Base-by-base conservation (phyloP, 768 basidiomycete genomes). In the Mycena rebaudengoi region DNA sequence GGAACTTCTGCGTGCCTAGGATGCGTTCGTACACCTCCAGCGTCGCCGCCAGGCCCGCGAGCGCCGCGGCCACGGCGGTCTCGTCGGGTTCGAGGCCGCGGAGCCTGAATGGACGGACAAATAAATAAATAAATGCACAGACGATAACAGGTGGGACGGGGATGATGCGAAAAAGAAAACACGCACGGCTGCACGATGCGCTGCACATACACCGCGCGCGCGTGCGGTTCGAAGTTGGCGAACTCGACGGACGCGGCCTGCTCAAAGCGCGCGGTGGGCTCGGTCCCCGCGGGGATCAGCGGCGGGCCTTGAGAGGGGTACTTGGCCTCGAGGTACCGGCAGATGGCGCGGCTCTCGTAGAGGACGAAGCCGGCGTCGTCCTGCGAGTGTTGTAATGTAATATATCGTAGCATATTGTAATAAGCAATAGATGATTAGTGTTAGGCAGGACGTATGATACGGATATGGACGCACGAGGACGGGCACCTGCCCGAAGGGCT, bases 21-120 rank as follows among this genome's bases (percentile, higher is more conserved):
- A 90, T 85, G 18, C 62, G 68, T 8, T 89, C 82, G 66, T 88
- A 89, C 7, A 69, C 83, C 16, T 84, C 80, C 3, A 89, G 77
- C 41, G 78, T 83, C 7, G 62, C 66, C 0, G 73, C 73, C 16
- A 85, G 69, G 13, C 67, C 69, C 0, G 67, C 68, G 25, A 81
- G 59, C 0, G 63, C 66, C 44, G 75, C 71, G 11, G 78, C 70
- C 13, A 70, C 69, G 8, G 33, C 49, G 2, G 64, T 76, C 71
- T 62, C 20, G 26, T 78, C 66, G 1, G 68, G 20, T 11, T 21
- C 81, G 79, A 28, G 53, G 26, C 53, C 53, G 16, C 20, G 32
- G 3, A 20, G n/a, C 5, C 25, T 55, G 33, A 6, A 33, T 4
- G 2, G 14, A 14, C 6, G 14, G 16, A 14, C 10, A 13, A 35